Evolutionary conservation across 1,284 basidiomycete species (phyloP), one percentile per base, ranked within the genome.

Genomic region (Somion occarium): DNA sequence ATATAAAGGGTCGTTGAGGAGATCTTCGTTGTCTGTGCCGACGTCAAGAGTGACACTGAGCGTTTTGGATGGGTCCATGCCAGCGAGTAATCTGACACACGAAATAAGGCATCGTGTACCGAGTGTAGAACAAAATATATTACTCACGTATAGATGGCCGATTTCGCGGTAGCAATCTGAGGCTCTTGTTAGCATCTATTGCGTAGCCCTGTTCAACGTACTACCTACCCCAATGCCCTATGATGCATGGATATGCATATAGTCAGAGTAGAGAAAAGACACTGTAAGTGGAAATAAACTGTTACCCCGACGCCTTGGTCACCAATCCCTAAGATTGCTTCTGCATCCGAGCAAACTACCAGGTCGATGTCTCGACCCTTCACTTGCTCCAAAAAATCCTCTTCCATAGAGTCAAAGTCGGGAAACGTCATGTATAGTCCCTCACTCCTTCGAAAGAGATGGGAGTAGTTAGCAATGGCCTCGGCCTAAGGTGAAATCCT

Each of bases 151-250:
- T 94, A 93, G 20, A 95, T 83, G 3, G 80, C 86, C 2, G 88
- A 78, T 72, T 96, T 96, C n/a, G 91, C 91, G 2, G 88, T 82
- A 0, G 88, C 86, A 59, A 96, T 95, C 79, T 90, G 63, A 59
- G n/a, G n/a, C n/a, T n/a, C n/a, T n/a, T 52, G 19, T 2, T 20
- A 51, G 34, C 49, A 44, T 47, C 5, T 24, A 27, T 25, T 38
- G 23, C 5, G 3, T 15, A 20, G 42, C 5, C n/a, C n/a, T 15
- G 41, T n/a, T 44, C 24, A 37, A 42, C 5, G 11, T 26, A 30
- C n/a, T 49, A 64, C 71, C 49, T 53, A 76, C 75, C 19, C 76
- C 76, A 30, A 79, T 76, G 9, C 75, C 75, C 75, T 77, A 53
- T 11, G 48, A 49, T n/a, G n/a, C n/a, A n/a, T 24, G 41, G 22